Conservation (phyloP, 169 alveolate species). For the Eimeria maxima region DNA sequence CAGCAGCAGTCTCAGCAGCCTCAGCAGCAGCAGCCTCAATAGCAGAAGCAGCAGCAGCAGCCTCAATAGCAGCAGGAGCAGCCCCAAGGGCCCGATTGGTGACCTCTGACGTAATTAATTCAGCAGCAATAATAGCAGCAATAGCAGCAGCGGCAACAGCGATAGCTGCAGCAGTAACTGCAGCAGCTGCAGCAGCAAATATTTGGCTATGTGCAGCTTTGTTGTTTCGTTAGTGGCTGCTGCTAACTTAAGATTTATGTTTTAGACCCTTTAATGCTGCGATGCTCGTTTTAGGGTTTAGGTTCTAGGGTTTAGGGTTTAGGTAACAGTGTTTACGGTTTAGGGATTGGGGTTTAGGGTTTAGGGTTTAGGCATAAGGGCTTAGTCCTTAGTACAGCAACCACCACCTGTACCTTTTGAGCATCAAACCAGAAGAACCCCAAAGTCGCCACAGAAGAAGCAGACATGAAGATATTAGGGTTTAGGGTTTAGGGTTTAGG, state of each 20-base stretch:
- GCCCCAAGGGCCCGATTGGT: too few species aligned
- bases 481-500: conserved; percentile 12
- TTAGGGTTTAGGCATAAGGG: neutral
- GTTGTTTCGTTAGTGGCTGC: too few species aligned
- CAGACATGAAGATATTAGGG: neutral
- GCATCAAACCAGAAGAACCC: neutral
- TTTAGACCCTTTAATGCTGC: neutral
- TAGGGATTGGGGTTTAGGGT: neutral
- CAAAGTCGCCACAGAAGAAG: neutral
- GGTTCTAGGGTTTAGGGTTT: neutral
- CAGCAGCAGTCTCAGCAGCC: neutral
- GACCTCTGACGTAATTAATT: too few species aligned
- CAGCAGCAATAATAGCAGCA: neutral
- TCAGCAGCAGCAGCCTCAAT: too few species aligned
- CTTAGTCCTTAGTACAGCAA: neutral
- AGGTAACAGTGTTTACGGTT: too few species aligned
- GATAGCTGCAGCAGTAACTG: neutral
- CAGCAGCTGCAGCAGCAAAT: neutral
- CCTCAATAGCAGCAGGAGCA: too few species aligned
- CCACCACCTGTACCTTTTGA: neutral
- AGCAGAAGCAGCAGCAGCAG: conserved; percentile 51
- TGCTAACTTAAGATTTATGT: too few species aligned
- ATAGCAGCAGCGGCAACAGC: neutral
- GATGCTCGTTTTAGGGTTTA: neutral
- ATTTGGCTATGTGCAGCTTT: neutral